Base-by-base conservation (phyloP, 148 eudicot species). In the Rhododendron griersonianum region DNA sequence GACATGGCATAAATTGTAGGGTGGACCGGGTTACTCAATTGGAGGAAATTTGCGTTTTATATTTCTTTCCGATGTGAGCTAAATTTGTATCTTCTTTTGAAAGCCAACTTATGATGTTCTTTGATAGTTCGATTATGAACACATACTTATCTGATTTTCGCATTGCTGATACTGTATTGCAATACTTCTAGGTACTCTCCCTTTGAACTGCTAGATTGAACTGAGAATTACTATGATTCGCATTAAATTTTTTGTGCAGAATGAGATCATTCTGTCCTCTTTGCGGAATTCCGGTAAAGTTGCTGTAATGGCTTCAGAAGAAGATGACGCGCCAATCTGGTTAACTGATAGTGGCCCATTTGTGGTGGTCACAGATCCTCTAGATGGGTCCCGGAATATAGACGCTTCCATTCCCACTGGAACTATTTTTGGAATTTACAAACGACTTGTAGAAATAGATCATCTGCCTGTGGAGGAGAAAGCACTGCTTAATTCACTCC, bases 371-470 rank as follows among this genome's bases (percentile, higher is more conserved):
- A 89, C 94, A 61, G 99, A 97, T 90, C 99, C 98, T 81, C 93
- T 97, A 39, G 99, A 97, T 88, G 99, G 99, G 65, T 97, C 98
- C 8, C 91, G 98, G 8, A 97, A 97, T 86, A 97, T 97, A 37
- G 99, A 97, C 88, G 99, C 99, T 76, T 97, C 99, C 14, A 97
- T 97, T 83, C 99, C 98, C 67, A 97, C 99, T 0, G 99, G 99
- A 83, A 94, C 98, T 48, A 97, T 97, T 44, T 97, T 97, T 85
- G 99, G 99, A 77, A 87, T 95, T 83, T 95, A 97, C 80, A 92
- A 88, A 50, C 95, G 96, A 23, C 95, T 97, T 10, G 84, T 28
- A 73, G 98, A 94, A 90, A 77, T 93, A 35, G 99, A 97, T 93
- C 87, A 87, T 86, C 90, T 94, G 74, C 96, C 96, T 1, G 51